Conservation (phyloP, 2,329 filamentous ascomycete species). For the Paraphoma chrysanthemicola region DNA sequence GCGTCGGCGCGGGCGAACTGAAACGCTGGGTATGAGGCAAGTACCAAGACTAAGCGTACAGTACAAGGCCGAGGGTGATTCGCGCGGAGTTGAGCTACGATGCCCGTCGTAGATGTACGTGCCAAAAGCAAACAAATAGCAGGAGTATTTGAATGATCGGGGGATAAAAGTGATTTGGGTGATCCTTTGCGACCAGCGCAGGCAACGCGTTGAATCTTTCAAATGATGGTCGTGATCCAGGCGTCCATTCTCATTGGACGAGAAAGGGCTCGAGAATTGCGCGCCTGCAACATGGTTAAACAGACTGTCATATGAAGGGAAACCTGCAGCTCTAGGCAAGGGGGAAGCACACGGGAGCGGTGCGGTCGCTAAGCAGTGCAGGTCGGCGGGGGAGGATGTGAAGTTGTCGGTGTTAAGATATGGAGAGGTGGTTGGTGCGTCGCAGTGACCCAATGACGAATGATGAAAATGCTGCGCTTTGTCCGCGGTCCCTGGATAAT, state of each 20-base stretch:
- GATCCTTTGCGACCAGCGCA: conserved; percentile 24
- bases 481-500: neutral
- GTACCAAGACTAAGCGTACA: neutral
- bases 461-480: conserved; percentile 19
- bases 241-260: conserved; percentile 42
- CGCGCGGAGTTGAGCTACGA: neutral
- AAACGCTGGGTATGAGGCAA: neutral
- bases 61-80: neutral
- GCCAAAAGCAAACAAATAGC: conserved; percentile 20
- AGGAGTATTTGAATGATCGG: conserved; percentile 11
- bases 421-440: conserved; percentile 23
- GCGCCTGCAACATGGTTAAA: conserved; percentile 45
- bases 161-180: neutral
- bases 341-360: conserved; percentile 39
- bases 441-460: conserved; percentile 14
- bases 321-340: conserved; percentile 33
- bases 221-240: conserved; percentile 34
- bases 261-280: conserved; percentile 25
- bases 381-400: conserved; percentile 8
- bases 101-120: conserved; percentile 13
- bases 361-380: conserved; percentile 28
- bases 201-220: conserved; percentile 26
- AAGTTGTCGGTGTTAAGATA: conserved; percentile 13
- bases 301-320: conserved; percentile 34
- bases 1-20: neutral